These are phyloP conservation scores for Apophysomyces sp. DNA, from an alignment of 371 early-diverging fungal species.

Conservation along the genomic window DNA sequence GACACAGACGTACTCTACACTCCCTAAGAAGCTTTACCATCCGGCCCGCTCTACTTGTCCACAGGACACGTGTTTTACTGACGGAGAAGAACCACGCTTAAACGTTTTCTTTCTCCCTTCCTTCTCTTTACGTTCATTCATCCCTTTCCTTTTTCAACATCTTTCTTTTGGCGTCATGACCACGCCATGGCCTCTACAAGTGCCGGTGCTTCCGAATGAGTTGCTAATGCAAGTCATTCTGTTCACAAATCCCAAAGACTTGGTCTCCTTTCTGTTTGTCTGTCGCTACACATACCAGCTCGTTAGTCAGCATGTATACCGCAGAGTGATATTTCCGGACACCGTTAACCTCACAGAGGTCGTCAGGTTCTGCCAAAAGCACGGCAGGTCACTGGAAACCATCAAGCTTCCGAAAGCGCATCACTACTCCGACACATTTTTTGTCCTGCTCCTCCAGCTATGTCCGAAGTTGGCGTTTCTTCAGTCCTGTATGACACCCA, in stretches of 20 bases:
- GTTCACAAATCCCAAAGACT: conserved; percentile 2
- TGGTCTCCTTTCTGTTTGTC: conserved; percentile 22
- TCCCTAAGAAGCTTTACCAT: not conserved
- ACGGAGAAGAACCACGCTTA: not conserved
- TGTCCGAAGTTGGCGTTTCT: conserved; percentile 36
- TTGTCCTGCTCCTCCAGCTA: conserved; percentile 14
- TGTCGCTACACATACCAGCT: conserved; percentile 30
- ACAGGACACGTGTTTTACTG: not conserved
- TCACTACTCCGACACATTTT: conserved; percentile 25
- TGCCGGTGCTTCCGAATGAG: conserved; percentile 21
- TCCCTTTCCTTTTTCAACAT: not conserved
- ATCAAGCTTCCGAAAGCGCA: conserved; percentile 37
- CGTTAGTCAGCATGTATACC: conserved; percentile 32
- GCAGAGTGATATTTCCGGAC: conserved; percentile 43
- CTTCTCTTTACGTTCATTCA: not conserved
- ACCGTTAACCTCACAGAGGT: conserved; percentile 19
- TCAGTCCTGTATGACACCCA: conserved; percentile 31
- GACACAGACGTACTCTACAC: not conserved
- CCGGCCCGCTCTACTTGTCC: not conserved
- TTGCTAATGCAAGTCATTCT: conserved; percentile 22
- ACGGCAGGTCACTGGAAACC: conserved; percentile 32
- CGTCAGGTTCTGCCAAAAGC: conserved; percentile 29
- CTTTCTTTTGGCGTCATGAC: not conserved
- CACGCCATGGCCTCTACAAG: not conserved
- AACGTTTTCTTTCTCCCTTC: not conserved